Base-by-base conservation (phyloP, 2,329 filamentous ascomycete species). In the Cladosporium velox region DNA sequence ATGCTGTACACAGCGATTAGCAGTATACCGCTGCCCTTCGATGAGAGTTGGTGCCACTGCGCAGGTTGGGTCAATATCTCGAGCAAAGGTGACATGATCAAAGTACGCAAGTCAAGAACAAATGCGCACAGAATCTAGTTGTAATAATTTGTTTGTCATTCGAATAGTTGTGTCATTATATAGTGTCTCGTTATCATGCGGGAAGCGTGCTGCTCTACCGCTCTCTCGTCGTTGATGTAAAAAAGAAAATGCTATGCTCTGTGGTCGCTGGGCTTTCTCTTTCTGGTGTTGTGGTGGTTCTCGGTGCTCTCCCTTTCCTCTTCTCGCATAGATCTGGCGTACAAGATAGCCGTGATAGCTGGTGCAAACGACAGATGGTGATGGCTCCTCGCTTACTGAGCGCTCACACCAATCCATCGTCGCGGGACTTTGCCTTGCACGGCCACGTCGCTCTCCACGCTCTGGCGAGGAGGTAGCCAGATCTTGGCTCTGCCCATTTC, bases 401-500 rank as follows among this genome's bases (percentile, higher is more conserved):
- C 73, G 66, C 71, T 75, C 38, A 74, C 69, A 28, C 74, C 74
- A 24, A 72, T 64, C 74, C 75, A 76, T 24, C 75, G 68, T 57
- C 54, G 65, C 8, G 75, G 75, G 35, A 75, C 69, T 28, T 52
- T 61, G 58, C 62, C 28, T 54, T 59, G 59, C 32, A 51, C 71
- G 30, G 74, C 68, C 61, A 32, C 32, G 26, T 63, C 67, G 60
- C 67, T 68, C 34, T 55, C 62, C 14, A 60, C 65, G 28, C 70
- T 73, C 69, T 81, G 79, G 67, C 87, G 81, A 54, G 87, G 86
- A 44, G 87, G 87, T 54, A 89, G 76, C 85, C 86, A 88, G 67
- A 88, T 81, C 65, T 82, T 82, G 30, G 87, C 87, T 68, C 82
- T 80, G 24, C 86, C 85, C 18, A 83, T 80, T 67, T 86, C 85